Conservation (phyloP, 2,329 filamentous ascomycete genomes). For the Cladorrhinum sp. region DNA sequence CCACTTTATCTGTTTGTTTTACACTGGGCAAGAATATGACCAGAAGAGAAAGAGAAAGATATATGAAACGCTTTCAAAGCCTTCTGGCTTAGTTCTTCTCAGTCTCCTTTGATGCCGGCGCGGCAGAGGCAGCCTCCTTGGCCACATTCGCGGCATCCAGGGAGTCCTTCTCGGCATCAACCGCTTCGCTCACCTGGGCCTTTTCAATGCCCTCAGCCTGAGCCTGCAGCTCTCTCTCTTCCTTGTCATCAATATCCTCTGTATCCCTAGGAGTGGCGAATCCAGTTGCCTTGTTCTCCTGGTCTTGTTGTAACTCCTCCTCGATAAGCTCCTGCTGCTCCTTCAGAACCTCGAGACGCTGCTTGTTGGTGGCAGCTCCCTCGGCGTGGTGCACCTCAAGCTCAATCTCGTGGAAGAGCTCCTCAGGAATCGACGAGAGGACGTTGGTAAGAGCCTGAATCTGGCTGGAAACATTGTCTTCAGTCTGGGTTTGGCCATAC, state of each 20-base stretch:
- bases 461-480: constrained; percentile 83
- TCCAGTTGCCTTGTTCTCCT: constrained; percentile 72
- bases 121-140: constrained; percentile 38
- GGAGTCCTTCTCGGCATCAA: constrained; percentile 53
- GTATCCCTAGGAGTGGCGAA: constrained; percentile 76
- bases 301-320: constrained; percentile 91
- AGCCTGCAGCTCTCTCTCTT: constrained; percentile 61
- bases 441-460: constrained; percentile 92
- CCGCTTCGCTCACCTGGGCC: constrained; percentile 51
- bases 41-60: constrained; percentile 1
- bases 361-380: constrained; percentile 97
- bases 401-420: constrained; percentile 99
- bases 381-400: constrained; percentile 96
- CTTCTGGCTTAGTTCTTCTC: constrained; percentile 28
- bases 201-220: constrained; percentile 45
- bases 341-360: constrained; percentile 94
- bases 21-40: background rate
- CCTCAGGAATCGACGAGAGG: constrained; percentile 90
- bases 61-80: background rate
- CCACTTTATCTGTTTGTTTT: background rate
- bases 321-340: constrained; percentile 98
- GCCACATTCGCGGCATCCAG: constrained; percentile 40
- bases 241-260: constrained; percentile 93
- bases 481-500: constrained; percentile 68
- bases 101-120: constrained; percentile 31